Percentiles rank a stretch among this genome's conserved stretches.
Conservation (phyloP, 176 grass and related monocot species). For the Rhynchospora breviuscula region DNA sequence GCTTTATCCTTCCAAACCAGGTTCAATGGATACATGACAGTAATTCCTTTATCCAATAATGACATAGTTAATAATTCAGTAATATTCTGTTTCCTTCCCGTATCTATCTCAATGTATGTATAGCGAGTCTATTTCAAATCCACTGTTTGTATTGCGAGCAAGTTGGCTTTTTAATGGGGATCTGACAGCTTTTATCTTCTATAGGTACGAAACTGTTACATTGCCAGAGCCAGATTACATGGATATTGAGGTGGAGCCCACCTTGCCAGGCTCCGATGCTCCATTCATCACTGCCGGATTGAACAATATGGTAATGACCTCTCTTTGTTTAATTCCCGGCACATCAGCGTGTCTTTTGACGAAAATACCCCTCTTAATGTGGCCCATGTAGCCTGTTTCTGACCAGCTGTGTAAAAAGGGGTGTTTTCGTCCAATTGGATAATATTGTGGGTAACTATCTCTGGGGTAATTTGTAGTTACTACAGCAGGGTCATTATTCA, state of each 20-base stretch:
- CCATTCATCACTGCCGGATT: conserved; percentile 33
- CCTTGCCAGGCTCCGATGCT: conserved; percentile 41
- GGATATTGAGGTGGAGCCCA: conserved; percentile 58
- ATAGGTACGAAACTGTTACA: conserved; percentile 85
- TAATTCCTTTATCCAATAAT: neutral
- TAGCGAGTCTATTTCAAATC: neutral
- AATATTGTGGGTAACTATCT: neutral
- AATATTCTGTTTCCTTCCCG: neutral
- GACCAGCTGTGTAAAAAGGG: neutral
- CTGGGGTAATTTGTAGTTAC: neutral
- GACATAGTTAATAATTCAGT: neutral
- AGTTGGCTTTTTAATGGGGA: neutral
- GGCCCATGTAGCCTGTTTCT: neutral
- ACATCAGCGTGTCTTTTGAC: neutral
- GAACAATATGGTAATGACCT: conserved; percentile 57
- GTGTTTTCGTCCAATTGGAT: neutral
- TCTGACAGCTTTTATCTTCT: conserved; percentile 20
- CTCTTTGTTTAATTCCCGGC: neutral
- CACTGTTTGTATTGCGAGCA: neutral
- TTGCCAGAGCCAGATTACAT: conserved; percentile 36
- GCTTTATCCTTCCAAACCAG: neutral
- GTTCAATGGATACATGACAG: neutral
- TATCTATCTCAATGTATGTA: neutral
- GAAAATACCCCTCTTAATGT: conserved; percentile 2
- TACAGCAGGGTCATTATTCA: neutral